phyloP scores from a whole-genome alignment of 768 basidiomycete species.

The Asterophora lycoperdoides region DNA sequence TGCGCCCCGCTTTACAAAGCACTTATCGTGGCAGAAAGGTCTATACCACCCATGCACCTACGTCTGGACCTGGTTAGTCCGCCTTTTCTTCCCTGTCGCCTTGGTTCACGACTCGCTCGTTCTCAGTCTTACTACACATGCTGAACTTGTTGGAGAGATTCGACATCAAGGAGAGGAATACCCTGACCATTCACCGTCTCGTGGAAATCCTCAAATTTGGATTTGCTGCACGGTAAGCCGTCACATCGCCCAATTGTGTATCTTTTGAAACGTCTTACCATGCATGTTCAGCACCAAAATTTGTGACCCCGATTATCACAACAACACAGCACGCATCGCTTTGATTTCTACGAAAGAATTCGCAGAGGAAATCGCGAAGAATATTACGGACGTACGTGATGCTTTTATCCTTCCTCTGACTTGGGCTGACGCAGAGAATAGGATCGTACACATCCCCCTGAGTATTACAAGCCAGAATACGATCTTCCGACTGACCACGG shows the following conservation, averaged over 20 bases:
- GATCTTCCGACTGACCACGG: conserved; percentile 82
- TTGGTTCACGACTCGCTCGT: neutral
- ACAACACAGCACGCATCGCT: conserved; percentile 50
- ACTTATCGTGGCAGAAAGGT: conserved; percentile 74
- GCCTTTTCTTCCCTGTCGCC: neutral
- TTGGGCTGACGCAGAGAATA: conserved; percentile 24
- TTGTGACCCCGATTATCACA: conserved; percentile 70
- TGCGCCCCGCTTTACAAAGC: conserved; percentile 70
- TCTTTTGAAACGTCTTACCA: neutral
- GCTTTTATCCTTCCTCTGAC: neutral
- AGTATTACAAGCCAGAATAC: conserved; percentile 82
- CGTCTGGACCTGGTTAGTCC: conserved; percentile 65
- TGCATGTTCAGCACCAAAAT: conserved; percentile 61
- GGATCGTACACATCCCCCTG: conserved; percentile 76
- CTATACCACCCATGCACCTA: conserved; percentile 83
- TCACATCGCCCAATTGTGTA: too few relatives aligned
- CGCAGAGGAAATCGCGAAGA: conserved; percentile 52
- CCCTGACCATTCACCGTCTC: conserved; percentile 69
- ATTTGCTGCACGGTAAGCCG: conserved; percentile 42
- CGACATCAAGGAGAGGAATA: conserved; percentile 47
- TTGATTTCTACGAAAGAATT: conserved; percentile 69
- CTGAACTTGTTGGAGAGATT: conserved; percentile 88
- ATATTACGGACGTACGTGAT: conserved; percentile 76
- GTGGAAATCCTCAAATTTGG: conserved; percentile 83
- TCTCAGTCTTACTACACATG: conserved; percentile 76